phyloP scores from a whole-genome alignment of 768 basidiomycete genomes.

The Mycena amicta region DNA sequence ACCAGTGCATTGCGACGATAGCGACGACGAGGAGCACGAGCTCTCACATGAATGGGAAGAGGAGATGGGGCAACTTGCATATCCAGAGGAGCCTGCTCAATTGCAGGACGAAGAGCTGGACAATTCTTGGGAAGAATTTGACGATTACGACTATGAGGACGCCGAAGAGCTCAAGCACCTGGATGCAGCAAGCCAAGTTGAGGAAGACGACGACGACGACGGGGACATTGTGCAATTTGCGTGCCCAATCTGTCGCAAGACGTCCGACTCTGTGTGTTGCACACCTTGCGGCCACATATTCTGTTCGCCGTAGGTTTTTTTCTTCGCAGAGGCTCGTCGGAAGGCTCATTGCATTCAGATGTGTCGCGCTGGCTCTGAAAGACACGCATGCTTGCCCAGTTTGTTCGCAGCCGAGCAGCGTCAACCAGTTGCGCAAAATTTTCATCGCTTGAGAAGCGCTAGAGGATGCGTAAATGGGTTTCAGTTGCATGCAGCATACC shows the following conservation, averaged over 20 bases:
- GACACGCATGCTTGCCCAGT: conserved; percentile 11
- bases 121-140: conserved; percentile 25
- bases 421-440: conserved; percentile 18
- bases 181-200: not conserved
- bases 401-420: conserved; percentile 4
- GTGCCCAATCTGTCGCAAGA: conserved; percentile 14
- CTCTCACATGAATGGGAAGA: conserved; percentile 23
- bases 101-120: conserved; percentile 32
- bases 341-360: not conserved
- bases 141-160: conserved; percentile 24
- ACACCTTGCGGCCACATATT: conserved; percentile 21
- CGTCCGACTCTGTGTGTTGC: conserved; percentile 7
- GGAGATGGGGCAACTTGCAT: conserved; percentile 22
- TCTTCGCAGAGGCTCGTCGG: not conserved
- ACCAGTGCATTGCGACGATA: conserved; percentile 24
- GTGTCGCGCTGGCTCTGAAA: conserved; percentile 9
- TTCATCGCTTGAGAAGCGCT: conserved; percentile 8
- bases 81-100: conserved; percentile 30
- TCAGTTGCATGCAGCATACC: conserved; percentile 47
- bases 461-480: no score
- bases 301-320: conserved; percentile 14
- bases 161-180: conserved; percentile 15
- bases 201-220: conserved; percentile 10
- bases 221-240: conserved; percentile 1
- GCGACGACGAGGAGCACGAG: conserved; percentile 22